phyloP scores from a whole-genome alignment of 2,329 filamentous ascomycete genomes.

The Cladophialophora yegresii region DNA sequence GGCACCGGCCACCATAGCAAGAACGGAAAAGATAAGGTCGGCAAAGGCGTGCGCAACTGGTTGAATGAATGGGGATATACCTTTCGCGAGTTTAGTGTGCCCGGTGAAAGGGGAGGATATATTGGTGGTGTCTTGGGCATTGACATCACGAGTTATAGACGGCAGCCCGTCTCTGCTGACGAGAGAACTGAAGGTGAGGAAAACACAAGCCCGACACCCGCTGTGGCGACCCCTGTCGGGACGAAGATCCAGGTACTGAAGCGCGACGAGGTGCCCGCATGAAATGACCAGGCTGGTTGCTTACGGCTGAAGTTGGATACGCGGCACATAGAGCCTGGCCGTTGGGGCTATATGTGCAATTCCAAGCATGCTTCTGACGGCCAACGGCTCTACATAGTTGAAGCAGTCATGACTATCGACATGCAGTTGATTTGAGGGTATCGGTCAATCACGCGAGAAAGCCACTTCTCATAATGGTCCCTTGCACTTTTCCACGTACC shows the following conservation, averaged over 20 bases:
- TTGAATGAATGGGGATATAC: slow-evolving; percentile 94
- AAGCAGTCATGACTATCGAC: neutral
- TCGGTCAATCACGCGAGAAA: neutral
- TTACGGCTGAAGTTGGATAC: neutral
- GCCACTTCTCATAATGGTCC: neutral
- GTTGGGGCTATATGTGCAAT: neutral
- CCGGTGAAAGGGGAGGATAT: slow-evolving; percentile 83
- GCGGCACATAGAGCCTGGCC: neutral
- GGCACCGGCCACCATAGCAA: slow-evolving; percentile 97
- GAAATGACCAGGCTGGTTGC: slow-evolving; percentile 1
- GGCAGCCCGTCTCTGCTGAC: slow-evolving; percentile 41
- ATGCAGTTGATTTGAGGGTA: neutral
- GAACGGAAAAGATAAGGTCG: slow-evolving; percentile 98
- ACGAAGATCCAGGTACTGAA: slow-evolving; percentile 51
- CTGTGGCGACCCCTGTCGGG: slow-evolving; percentile 37
- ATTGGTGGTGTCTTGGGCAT: slow-evolving; percentile 66
- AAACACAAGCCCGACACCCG: slow-evolving; percentile 37
- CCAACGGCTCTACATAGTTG: neutral
- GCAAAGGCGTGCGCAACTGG: slow-evolving; percentile 86
- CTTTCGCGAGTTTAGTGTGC: slow-evolving; percentile 93
- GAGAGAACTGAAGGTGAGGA: slow-evolving; percentile 35
- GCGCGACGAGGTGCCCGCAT: slow-evolving; percentile 45
- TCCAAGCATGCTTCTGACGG: neutral
- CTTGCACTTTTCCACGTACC: neutral
- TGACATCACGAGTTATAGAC: slow-evolving; percentile 62